Conservation (phyloP, 768 basidiomycete genomes). For the Crassisporium funariophilum region DNA sequence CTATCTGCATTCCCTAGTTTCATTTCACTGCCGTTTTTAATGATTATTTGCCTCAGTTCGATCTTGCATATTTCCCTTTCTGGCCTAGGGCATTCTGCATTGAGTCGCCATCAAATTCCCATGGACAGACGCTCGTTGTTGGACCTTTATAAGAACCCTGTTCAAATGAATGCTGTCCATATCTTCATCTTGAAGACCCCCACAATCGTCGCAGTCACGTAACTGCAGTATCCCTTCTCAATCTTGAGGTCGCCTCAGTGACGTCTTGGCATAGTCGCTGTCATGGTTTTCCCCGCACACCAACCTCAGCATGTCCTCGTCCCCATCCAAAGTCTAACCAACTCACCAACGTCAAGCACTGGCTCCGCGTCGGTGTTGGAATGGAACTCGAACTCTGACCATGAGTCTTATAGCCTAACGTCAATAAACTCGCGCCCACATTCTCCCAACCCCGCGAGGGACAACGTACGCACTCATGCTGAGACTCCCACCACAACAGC, state of each 20-base stretch:
- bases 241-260: background rate
- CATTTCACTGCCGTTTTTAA: no score
- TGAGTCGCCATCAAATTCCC: constrained; percentile 16
- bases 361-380: constrained; percentile 25
- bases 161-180: background rate
- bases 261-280: background rate
- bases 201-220: no score
- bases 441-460: no score
- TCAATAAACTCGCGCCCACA: constrained; percentile 5
- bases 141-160: constrained; percentile 15
- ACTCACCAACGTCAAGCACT: constrained; percentile 22
- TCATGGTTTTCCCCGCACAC: background rate
- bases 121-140: constrained; percentile 20
- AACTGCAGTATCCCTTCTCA: no score
- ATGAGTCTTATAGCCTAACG: constrained; percentile 10
- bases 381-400: constrained; percentile 24
- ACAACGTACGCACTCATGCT: no score
- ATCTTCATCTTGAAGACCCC: background rate
- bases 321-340: constrained; percentile 17
- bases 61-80: constrained; percentile 2
- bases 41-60: no score
- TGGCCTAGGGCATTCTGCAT: constrained; percentile 1
- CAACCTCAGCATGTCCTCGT: constrained; percentile 5
- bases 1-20: no score
- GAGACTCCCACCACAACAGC: no score